Conservation (phyloP, 2,329 filamentous ascomycete species). For the Monilinia laxa region DNA sequence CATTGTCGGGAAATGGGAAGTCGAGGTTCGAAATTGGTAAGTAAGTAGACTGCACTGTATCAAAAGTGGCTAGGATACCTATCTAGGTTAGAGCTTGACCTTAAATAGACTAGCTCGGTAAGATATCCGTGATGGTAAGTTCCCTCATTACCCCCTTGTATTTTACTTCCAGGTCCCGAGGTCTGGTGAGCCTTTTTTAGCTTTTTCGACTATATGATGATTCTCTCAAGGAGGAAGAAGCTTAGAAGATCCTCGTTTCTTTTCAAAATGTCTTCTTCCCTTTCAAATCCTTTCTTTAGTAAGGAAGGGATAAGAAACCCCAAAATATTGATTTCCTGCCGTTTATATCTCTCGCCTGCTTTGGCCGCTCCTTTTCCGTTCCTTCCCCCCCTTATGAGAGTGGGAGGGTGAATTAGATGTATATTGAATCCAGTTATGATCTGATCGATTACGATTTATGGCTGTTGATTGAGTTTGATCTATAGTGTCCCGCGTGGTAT, state of each 20-base stretch:
- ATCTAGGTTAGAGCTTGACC: slow-evolving; percentile 8
- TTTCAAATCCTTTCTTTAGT: no score
- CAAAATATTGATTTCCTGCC: not conserved
- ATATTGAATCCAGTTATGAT: not conserved
- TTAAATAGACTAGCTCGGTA: slow-evolving; percentile 6
- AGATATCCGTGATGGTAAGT: slow-evolving; percentile 9
- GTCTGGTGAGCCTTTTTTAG: not conserved
- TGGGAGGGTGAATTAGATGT: not conserved
- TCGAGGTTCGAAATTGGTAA: slow-evolving; percentile 20
- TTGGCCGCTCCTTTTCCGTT: not conserved
- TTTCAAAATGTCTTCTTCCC: not conserved
- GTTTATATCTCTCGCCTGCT: not conserved
- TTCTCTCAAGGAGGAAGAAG: not conserved
- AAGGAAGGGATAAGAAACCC: not conserved
- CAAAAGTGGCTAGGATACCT: slow-evolving; percentile 20
- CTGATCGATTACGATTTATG: not conserved
- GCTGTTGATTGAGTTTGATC: not conserved
- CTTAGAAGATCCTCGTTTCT: not conserved
- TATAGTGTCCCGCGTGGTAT: not conserved
- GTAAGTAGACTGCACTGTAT: slow-evolving; percentile 19
- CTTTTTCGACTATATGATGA: not conserved
- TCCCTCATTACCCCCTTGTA: slow-evolving; percentile 12
- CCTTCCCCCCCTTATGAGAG: not conserved
- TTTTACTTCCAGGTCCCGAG: not conserved
- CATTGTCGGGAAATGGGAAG: slow-evolving; percentile 18